Conservation (phyloP, 225 moss, liverwort and hornwort genomes). For the Bryoerythrophyllum caledonicum region DNA sequence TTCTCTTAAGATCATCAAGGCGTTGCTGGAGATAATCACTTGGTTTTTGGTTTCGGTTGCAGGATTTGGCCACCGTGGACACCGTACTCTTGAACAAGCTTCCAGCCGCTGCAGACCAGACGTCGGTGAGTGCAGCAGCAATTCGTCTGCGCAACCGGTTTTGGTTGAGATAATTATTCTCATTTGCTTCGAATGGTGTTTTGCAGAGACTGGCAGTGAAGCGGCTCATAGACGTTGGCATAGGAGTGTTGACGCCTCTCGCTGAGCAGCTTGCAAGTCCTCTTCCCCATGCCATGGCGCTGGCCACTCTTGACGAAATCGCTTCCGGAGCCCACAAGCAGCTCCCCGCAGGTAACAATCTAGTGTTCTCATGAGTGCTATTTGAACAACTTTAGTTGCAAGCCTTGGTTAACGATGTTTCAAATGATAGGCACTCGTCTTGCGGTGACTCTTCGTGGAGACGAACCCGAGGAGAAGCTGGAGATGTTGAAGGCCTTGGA, state of each 20-base stretch:
- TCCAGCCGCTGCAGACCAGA: slow-evolving; percentile 71
- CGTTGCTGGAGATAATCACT: not conserved
- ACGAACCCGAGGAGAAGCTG: slow-evolving; percentile 75
- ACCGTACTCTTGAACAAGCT: slow-evolving; percentile 78
- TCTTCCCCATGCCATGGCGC: slow-evolving; percentile 85
- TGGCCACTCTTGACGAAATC: slow-evolving; percentile 76
- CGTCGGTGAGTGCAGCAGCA: slow-evolving; percentile 55
- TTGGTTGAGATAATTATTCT: slow-evolving; percentile 2
- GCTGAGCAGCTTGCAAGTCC: slow-evolving; percentile 84
- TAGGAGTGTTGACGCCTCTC: slow-evolving; percentile 86
- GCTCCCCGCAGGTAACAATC: slow-evolving; percentile 63
- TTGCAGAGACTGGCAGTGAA: slow-evolving; percentile 87
- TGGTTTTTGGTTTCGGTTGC: slow-evolving; percentile 6
- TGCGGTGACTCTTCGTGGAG: slow-evolving; percentile 79
- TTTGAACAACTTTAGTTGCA: not conserved
- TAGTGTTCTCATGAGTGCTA: not conserved
- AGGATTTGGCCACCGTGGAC: slow-evolving; percentile 94
- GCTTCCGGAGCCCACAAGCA: slow-evolving; percentile 56
- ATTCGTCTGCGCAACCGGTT: not conserved
- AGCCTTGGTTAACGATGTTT: slow-evolving; percentile 6
- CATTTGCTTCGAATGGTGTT: slow-evolving; percentile 10
- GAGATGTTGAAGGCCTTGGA: slow-evolving; percentile 69
- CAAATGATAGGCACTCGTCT: slow-evolving; percentile 71
- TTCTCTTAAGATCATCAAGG: not conserved
- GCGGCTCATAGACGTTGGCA: slow-evolving; percentile 80